Conservation (phyloP, 495 filamentous ascomycete species). For the Trichoderma reesei region DNA sequence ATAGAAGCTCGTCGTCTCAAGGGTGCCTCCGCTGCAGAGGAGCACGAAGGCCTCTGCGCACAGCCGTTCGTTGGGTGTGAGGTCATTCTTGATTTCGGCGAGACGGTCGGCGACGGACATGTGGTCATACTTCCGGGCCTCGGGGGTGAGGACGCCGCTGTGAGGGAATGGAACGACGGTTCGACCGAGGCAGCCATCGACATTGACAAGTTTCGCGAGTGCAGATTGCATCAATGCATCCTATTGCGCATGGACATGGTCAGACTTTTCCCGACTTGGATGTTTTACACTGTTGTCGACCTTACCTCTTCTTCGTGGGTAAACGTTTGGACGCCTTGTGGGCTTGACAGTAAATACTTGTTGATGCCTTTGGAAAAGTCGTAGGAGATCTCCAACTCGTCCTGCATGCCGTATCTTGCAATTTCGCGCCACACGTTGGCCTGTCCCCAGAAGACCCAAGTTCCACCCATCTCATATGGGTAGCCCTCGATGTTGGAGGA, state of each 20-base stretch:
- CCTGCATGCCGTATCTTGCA: conserved; percentile 8
- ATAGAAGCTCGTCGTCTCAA: conserved; percentile 5
- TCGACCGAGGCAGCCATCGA: background rate
- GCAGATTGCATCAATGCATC: background rate
- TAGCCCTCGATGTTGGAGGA: conserved; percentile 2
- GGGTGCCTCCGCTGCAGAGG: background rate
- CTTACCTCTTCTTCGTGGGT: conserved; percentile 6
- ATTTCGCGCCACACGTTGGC: conserved; percentile 3
- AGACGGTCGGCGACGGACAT: background rate
- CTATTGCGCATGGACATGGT: background rate
- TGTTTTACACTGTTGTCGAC: too few relatives aligned
- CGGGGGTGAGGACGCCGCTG: background rate
- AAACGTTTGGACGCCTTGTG: background rate
- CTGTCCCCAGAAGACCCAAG: background rate
- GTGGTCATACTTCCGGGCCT: conserved; percentile 2
- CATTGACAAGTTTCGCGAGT: conserved; percentile 2
- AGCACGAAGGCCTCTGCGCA: background rate
- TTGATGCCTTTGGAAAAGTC: conserved; percentile 3
- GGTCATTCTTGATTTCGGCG: background rate
- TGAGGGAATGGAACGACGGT: background rate
- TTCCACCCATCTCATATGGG: background rate
- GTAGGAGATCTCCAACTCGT: conserved; percentile 1
- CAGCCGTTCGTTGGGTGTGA: conserved; percentile 2
- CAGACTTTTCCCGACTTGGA: too few relatives aligned
- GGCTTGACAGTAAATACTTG: background rate